Evolutionary conservation across 116 monocot species (phyloP).

Genomic region (Phalaenopsis hybrid): DNA sequence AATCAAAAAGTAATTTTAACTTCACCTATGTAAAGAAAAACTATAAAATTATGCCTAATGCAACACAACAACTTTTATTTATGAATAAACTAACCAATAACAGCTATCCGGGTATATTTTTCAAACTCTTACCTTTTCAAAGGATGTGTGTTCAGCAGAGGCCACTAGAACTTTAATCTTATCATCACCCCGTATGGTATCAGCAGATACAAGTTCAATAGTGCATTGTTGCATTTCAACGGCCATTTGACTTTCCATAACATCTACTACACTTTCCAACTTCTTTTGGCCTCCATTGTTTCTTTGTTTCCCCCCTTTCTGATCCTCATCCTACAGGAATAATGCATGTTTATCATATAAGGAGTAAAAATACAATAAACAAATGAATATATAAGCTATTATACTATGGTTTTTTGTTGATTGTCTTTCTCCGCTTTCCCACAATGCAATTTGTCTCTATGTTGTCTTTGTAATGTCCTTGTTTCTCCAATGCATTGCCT

Average conservation of each 20-base stretch:
- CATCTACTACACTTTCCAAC: slow-evolving; percentile 8
- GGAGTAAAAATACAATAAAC: background rate
- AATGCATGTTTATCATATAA: background rate
- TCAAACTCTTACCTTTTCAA: slow-evolving; percentile 13
- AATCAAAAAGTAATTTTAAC: background rate
- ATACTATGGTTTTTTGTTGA: slow-evolving; percentile 22
- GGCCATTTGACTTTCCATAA: slow-evolving; percentile 8
- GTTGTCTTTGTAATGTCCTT: slow-evolving; percentile 26
- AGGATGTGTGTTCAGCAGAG: slow-evolving; percentile 1
- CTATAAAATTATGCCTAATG: background rate
- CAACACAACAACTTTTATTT: background rate
- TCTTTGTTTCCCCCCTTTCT: slow-evolving; percentile 9
- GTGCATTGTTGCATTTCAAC: background rate
- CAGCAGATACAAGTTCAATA: background rate
- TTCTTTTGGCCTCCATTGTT: slow-evolving; percentile 10
- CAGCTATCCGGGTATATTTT: background rate
- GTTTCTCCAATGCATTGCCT: slow-evolving; percentile 39
- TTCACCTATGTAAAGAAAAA: background rate
- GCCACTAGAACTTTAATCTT: background rate
- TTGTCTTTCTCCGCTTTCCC: slow-evolving; percentile 21
- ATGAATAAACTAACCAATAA: background rate
- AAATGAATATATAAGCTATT: background rate
- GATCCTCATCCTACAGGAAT: slow-evolving; percentile 10
- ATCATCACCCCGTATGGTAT: background rate
- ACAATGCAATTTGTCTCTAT: slow-evolving; percentile 16